Conservation (phyloP, 371 early-diverging fungal genomes). For the Mucor plumbeus region DNA sequence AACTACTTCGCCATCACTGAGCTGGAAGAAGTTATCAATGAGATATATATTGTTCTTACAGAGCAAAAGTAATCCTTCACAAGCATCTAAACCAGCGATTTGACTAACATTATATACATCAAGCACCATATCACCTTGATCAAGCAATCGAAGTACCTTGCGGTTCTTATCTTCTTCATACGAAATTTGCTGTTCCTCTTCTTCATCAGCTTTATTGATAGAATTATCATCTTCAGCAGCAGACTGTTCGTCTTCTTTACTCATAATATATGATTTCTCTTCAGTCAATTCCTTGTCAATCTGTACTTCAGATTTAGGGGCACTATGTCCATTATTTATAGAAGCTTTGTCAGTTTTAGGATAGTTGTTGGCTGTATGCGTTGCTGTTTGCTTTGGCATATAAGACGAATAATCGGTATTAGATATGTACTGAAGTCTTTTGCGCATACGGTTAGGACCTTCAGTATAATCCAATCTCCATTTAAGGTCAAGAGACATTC, state of each 20-base stretch:
- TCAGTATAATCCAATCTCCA: conserved; percentile 83
- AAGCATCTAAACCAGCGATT: conserved; percentile 74
- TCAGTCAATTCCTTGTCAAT: conserved; percentile 25
- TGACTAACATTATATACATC: conserved; percentile 79
- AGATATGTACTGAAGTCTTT: conserved; percentile 49
- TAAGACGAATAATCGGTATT: conserved; percentile 44
- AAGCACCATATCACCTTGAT: conserved; percentile 72
- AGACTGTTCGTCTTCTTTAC: not conserved
- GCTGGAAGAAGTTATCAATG: conserved; percentile 78
- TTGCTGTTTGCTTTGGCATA: conserved; percentile 51
- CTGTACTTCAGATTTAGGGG: conserved; percentile 7
- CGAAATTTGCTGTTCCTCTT: conserved; percentile 42
- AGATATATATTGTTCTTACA: conserved; percentile 78
- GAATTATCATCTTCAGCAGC: not conserved
- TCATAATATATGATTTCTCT: not conserved
- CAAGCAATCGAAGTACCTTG: conserved; percentile 73
- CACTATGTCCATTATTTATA: not conserved
- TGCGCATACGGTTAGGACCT: conserved; percentile 67
- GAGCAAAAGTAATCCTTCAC: conserved; percentile 73
- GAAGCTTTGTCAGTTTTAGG: not conserved
- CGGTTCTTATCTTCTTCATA: conserved; percentile 77
- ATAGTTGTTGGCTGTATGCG: not conserved
- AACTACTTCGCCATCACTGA: conserved; percentile 74
- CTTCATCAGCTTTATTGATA: not conserved
- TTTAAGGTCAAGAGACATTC: conserved; percentile 36